Base-by-base conservation (phyloP, 1,284 basidiomycete genomes). In the Apiotrichum brassicae region DNA sequence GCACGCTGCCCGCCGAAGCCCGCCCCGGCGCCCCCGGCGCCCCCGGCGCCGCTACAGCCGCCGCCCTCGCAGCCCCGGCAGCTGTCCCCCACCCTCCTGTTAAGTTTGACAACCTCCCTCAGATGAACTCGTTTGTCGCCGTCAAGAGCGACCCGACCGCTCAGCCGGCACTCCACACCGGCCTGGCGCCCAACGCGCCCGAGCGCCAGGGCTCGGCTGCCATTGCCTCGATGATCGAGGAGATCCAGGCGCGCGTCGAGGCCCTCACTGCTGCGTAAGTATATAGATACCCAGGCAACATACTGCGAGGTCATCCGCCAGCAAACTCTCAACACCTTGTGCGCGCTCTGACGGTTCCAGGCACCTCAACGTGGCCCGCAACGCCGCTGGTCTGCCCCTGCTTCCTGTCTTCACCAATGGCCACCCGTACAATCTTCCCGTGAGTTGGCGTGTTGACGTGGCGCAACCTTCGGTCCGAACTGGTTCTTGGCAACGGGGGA, bases 211-310 rank as follows among this genome's bases (percentile, higher is more conserved):
- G 26, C 18, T 30, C 26, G 40, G 9, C 37, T 6, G 40, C 40
- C 6, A 12, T 24, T 14, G 40, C 26, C 6, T 19, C 40, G 13
- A 24, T 24, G 12, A 32, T 42, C 18, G 40, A 42, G 26, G 40
- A 42, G 25, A 25, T 42, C 6, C 40, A 42, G 40, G 25, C 40
- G 18, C 24, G 40, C 26, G 12, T 42, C 19, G 40, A 42, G 40
- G 40, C 40, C 19, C 40, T 42, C 26, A 24, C 24, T 8, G 25
- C 40, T 42, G 40, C 40, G 40, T 42, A 19, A 20, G 40, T 42
- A 20, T 13, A 12, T n/a, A 6, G 38, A 8, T 26, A 3, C 6
- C 7, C 9, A 26, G 11, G n/a, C n/a, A n/a, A n/a, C n/a, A n/a
- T n/a, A n/a, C n/a, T n/a, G n/a, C n/a, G n/a, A n/a, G n/a, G n/a